Conservation (phyloP, 2,329 filamentous ascomycete species). For the Diaporthe helianthi region DNA sequence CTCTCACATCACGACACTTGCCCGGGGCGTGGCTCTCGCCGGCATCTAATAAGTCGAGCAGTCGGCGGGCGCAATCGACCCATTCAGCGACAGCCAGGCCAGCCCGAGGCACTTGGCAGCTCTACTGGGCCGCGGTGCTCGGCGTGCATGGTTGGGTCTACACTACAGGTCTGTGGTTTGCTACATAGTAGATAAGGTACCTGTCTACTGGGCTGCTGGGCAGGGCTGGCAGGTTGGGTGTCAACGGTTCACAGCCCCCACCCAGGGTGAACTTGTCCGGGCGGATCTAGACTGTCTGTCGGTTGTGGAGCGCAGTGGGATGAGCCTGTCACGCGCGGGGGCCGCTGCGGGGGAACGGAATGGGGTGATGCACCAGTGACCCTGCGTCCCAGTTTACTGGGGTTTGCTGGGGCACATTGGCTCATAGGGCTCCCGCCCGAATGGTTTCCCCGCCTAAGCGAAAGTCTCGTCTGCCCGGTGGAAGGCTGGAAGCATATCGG, state of each 20-base stretch:
- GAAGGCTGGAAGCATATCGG: neutral
- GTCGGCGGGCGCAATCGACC: slow-evolving; percentile 3
- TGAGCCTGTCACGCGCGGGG: slow-evolving; percentile 32
- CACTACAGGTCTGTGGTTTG: no score
- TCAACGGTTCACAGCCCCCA: slow-evolving; percentile 3
- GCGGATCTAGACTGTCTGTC: slow-evolving; percentile 22
- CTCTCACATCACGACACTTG: slow-evolving; percentile 21
- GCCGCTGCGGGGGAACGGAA: slow-evolving; percentile 27
- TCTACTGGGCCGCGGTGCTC: neutral
- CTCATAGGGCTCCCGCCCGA: slow-evolving; percentile 14
- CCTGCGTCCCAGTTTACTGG: neutral
- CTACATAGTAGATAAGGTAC: no score
- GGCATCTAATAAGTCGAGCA: slow-evolving; percentile 16
- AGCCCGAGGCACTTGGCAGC: neutral
- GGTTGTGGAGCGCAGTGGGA: slow-evolving; percentile 32
- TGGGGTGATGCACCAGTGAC: slow-evolving; percentile 32
- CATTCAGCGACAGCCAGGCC: neutral
- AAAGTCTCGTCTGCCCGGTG: neutral
- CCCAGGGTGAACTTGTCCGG: slow-evolving; percentile 14
- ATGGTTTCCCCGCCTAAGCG: slow-evolving; percentile 1
- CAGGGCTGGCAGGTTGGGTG: no score
- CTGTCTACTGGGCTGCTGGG: no score
- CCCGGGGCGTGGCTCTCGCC: slow-evolving; percentile 1
- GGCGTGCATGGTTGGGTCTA: no score
- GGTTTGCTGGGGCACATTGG: neutral